phyloP scores from a whole-genome alignment of 768 basidiomycete species.

The Amanita jacksonii region DNA sequence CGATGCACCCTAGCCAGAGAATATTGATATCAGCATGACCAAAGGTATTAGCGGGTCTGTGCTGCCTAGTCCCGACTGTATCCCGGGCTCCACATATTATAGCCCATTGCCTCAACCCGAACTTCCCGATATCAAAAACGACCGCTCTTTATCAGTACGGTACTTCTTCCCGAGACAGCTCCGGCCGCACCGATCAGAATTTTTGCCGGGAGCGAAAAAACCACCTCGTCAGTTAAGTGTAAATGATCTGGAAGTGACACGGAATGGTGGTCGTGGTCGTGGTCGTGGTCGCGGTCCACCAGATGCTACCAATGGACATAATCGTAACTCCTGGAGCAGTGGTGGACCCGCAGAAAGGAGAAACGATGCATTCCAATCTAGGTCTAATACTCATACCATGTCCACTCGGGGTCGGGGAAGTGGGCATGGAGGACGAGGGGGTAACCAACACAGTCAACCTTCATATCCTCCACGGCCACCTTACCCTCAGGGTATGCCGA shows the following conservation, averaged over 20 bases:
- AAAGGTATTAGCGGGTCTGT: constrained; percentile 75
- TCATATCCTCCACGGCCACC: constrained; percentile 24
- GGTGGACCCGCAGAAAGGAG: constrained; percentile 26
- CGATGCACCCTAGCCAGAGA: constrained; percentile 48
- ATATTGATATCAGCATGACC: constrained; percentile 58
- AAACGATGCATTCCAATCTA: constrained; percentile 39
- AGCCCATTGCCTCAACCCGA: constrained; percentile 53
- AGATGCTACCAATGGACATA: constrained; percentile 3
- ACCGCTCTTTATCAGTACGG: constrained; percentile 76
- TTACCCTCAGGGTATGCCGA: constrained; percentile 19
- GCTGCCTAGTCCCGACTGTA: constrained; percentile 75
- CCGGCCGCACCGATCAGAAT: constrained; percentile 73
- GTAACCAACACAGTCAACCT: constrained; percentile 24
- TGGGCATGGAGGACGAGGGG: constrained; percentile 19
- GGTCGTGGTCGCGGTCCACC: constrained; percentile 31
- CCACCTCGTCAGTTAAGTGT: constrained; percentile 51
- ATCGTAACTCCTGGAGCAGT: constrained; percentile 14
- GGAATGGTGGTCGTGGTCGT: constrained; percentile 43
- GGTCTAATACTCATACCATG: constrained; percentile 27
- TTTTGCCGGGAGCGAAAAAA: constrained; percentile 65
- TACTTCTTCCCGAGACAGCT: constrained; percentile 88
- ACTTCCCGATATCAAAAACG: constrained; percentile 75
- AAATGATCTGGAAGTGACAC: constrained; percentile 61
- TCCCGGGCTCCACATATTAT: constrained; percentile 88
- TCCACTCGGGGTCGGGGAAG: constrained; percentile 17